These are phyloP conservation scores for Conticribra weissflogii DNA, from an alignment of 108 stramenopile species.

Conservation along the genomic window DNA sequence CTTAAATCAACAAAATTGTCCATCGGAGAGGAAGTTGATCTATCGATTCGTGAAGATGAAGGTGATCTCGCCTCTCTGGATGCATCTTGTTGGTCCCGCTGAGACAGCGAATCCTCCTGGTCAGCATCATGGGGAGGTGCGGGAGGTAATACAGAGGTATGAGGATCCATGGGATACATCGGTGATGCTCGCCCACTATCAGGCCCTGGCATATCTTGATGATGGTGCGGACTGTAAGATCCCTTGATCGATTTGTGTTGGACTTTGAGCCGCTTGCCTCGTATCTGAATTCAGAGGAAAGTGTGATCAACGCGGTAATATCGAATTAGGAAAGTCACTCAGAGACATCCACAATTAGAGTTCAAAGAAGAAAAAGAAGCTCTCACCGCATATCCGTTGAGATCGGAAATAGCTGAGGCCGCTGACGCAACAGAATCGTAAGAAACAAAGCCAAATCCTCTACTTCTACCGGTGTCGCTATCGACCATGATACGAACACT, in stretches of 20 bases:
- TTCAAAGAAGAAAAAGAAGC: not conserved
- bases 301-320: not conserved
- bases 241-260: conserved; percentile 70
- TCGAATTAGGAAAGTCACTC: not conserved
- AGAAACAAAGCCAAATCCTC: conserved; percentile 98
- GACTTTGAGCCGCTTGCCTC: conserved; percentile 89
- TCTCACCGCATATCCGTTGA: conserved; percentile 90
- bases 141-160: conserved; percentile 17
- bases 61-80: not conserved
- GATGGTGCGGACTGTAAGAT: too few relatives aligned
- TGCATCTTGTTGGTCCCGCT: conserved; percentile 1
- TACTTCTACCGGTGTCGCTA: conserved; percentile 90
- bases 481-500: conserved; percentile 98
- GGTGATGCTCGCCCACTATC: not conserved
- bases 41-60: conserved; percentile 7
- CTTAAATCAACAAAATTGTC: not conserved
- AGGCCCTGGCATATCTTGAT: not conserved
- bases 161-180: not conserved
- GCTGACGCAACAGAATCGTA: conserved; percentile 91
- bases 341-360: too few relatives aligned
- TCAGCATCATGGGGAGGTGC: conserved; percentile 6
- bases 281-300: conserved; percentile 62
- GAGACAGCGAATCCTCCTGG: not conserved
- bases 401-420: conserved; percentile 90
- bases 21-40: not conserved